These are phyloP conservation scores for Corymbia calophylla DNA, from an alignment of 441 rosid genomes.

Conservation along the genomic window DNA sequence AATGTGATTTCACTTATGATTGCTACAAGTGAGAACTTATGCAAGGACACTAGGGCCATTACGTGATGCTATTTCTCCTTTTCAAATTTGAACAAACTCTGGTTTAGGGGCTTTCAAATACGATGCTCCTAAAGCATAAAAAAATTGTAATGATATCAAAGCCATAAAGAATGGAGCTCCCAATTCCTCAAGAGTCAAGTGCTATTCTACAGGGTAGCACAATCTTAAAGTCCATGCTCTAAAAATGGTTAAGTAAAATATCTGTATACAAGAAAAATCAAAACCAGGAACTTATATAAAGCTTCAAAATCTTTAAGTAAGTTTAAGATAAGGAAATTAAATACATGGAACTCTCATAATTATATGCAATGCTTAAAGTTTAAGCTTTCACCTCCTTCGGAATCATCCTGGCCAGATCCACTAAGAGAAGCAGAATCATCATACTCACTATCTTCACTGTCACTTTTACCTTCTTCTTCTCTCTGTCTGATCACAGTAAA, in stretches of 20 bases:
- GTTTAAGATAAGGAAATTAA: neutral
- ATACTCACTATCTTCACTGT: conserved; percentile 38
- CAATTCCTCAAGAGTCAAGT: neutral
- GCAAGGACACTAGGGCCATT: neutral
- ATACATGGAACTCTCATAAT: neutral
- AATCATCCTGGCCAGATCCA: conserved; percentile 20
- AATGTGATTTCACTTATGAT: neutral
- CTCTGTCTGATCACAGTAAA: conserved; percentile 31
- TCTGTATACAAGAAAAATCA: neutral
- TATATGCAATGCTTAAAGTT: conserved; percentile 1
- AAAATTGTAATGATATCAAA: neutral
- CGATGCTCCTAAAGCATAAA: neutral
- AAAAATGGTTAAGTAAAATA: neutral
- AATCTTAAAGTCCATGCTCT: neutral
- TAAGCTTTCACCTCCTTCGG: conserved; percentile 19
- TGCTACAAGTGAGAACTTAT: neutral
- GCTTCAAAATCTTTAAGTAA: neutral
- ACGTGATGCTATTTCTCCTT: neutral
- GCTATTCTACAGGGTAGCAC: neutral
- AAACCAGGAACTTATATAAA: neutral
- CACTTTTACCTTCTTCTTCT: conserved; percentile 48
- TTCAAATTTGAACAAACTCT: neutral
- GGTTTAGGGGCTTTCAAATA: neutral
- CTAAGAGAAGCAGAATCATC: conserved; percentile 28
- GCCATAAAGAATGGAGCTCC: neutral